Evolutionary conservation across 805 yeast species (phyloP).

Genomic region (Pichia scutulata): DNA sequence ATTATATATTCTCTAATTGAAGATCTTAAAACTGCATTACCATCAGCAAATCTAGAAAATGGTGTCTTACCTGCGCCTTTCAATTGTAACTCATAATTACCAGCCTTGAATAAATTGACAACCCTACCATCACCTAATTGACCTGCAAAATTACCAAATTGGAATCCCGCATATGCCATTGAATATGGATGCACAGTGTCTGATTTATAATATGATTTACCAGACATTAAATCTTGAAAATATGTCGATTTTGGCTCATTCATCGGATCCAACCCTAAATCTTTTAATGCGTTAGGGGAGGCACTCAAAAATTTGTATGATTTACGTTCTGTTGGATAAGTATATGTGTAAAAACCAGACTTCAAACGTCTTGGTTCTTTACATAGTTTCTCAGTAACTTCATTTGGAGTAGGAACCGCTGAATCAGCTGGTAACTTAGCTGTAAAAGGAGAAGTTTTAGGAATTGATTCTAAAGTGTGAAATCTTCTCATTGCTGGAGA

Average conservation of each 20-base stretch:
- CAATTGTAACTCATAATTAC: slow-evolving; percentile 63
- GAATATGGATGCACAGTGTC: slow-evolving; percentile 61
- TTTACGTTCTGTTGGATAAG: slow-evolving; percentile 56
- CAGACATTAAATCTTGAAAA: slow-evolving; percentile 53
- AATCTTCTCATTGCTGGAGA: not conserved
- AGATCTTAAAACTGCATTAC: slow-evolving; percentile 85
- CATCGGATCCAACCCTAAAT: slow-evolving; percentile 50
- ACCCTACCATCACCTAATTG: slow-evolving; percentile 97
- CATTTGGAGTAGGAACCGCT: slow-evolving; percentile 17
- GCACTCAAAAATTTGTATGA: slow-evolving; percentile 47
- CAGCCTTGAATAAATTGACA: slow-evolving; percentile 62
- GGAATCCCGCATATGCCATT: slow-evolving; percentile 93
- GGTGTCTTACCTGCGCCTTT: slow-evolving; percentile 94
- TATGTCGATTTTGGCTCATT: slow-evolving; percentile 15
- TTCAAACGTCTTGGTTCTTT: slow-evolving; percentile 35
- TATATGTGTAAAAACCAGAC: slow-evolving; percentile 67
- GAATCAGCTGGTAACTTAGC: slow-evolving; percentile 24
- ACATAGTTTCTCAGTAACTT: slow-evolving; percentile 15
- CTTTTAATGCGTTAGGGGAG: slow-evolving; percentile 52
- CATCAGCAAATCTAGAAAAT: slow-evolving; percentile 91
- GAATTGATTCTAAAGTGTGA: slow-evolving; percentile 12
- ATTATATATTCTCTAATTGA: slow-evolving; percentile 82
- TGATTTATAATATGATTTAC: slow-evolving; percentile 36
- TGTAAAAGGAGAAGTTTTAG: slow-evolving; percentile 27
- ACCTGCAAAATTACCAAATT: slow-evolving; percentile 94